These are phyloP conservation scores for Sarcodon sp. DNA, from an alignment of 768 basidiomycete genomes.

Conservation along the genomic window DNA sequence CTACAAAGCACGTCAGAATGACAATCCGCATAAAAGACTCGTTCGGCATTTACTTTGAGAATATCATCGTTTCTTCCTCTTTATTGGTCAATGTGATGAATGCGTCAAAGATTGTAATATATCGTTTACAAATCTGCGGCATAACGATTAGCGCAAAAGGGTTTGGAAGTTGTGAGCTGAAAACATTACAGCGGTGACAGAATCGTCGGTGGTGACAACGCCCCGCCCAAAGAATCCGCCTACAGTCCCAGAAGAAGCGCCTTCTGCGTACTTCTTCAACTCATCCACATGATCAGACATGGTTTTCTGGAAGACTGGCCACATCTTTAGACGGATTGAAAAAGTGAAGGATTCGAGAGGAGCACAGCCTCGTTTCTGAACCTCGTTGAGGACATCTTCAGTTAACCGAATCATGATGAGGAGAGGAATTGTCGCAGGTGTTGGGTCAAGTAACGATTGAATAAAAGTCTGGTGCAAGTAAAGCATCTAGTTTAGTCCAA, in stretches of 20 bases:
- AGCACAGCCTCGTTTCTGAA: slow-evolving; percentile 64
- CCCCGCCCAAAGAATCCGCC: slow-evolving; percentile 52
- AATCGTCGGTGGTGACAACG: slow-evolving; percentile 50
- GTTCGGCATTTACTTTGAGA: slow-evolving; percentile 58
- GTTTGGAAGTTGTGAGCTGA: slow-evolving; percentile 11
- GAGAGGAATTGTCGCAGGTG: slow-evolving; percentile 64
- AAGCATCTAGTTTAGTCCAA: not conserved
- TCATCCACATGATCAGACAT: slow-evolving; percentile 78
- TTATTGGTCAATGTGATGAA: slow-evolving; percentile 72
- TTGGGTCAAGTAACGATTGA: slow-evolving; percentile 53
- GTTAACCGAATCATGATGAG: slow-evolving; percentile 88
- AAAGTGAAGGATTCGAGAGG: slow-evolving; percentile 79
- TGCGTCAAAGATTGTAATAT: slow-evolving; percentile 70
- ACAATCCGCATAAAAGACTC: not conserved
- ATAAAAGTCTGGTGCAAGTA: slow-evolving; percentile 44
- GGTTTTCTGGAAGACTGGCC: slow-evolving; percentile 87
- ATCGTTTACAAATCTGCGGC: slow-evolving; percentile 57
- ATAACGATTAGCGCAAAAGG: not conserved
- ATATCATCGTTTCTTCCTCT: slow-evolving; percentile 93
- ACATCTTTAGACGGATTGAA: slow-evolving; percentile 71
- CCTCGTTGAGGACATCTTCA: slow-evolving; percentile 63
- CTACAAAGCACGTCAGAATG: slow-evolving; percentile 25
- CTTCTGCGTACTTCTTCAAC: slow-evolving; percentile 74
- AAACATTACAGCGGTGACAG: slow-evolving; percentile 44
- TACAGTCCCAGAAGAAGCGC: slow-evolving; percentile 21